phyloP scores from a whole-genome alignment of 2,329 filamentous ascomycete genomes.

The Cladorrhinum sp. region DNA sequence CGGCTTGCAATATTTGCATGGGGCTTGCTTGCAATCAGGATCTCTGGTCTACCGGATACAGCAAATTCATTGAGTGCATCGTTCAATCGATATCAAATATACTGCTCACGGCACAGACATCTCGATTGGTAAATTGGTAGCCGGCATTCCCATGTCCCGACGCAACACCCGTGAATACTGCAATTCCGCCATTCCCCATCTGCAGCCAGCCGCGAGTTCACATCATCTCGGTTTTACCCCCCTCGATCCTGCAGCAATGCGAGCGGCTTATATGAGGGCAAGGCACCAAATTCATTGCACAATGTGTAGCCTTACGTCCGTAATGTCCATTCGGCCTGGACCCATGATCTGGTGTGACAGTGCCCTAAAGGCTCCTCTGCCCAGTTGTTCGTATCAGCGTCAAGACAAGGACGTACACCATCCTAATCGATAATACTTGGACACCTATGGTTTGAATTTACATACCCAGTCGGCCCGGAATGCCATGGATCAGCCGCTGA shows the following conservation, averaged over 20 bases:
- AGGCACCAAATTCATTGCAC: constrained; percentile 10
- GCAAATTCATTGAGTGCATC: no score
- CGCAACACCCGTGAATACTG: not conserved
- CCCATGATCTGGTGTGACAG: not conserved
- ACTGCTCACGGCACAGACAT: not conserved
- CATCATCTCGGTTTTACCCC: constrained; percentile 24
- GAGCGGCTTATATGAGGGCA: constrained; percentile 15
- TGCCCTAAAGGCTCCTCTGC: not conserved
- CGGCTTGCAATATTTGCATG: no score
- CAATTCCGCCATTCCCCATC: not conserved
- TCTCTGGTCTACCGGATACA: not conserved
- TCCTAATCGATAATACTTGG: not conserved
- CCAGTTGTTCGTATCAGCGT: not conserved
- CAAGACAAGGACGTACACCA: not conserved
- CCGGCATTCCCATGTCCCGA: not conserved
- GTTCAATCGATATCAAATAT: not conserved
- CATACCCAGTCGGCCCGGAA: not conserved
- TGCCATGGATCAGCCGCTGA: not conserved
- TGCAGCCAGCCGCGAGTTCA: constrained; percentile 26
- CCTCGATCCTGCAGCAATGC: constrained; percentile 31
- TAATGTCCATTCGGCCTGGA: constrained; percentile 14
- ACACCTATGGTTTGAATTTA: not conserved
- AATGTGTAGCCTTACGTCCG: constrained; percentile 28
- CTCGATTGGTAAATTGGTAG: not conserved
- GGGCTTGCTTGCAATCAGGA: not conserved